Evolutionary conservation across 1,284 basidiomycete genomes (phyloP).

Genomic region (Malassezia caprae): DNA sequence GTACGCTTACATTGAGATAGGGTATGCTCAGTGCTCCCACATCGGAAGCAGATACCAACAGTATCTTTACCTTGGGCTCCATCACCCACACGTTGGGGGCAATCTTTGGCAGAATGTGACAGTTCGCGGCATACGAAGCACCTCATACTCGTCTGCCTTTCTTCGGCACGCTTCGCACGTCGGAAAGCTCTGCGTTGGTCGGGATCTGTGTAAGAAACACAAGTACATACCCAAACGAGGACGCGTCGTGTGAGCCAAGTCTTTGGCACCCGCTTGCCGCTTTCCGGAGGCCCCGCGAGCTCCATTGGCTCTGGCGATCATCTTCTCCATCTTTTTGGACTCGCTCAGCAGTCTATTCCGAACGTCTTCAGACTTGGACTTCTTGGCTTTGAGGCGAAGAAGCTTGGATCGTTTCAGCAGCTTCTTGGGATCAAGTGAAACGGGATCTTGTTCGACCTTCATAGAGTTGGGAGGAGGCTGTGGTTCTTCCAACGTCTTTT

Average conservation of each 20-base stretch:
- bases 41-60: conserved; percentile 54
- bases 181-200: conserved; percentile 52
- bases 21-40: conserved; percentile 68
- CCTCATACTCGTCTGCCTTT: conserved; percentile 57
- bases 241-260: background rate
- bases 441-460: too few relatives aligned
- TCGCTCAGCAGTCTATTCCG: conserved; percentile 19
- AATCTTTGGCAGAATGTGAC: conserved; percentile 75
- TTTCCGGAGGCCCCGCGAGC: conserved; percentile 26
- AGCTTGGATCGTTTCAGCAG: conserved; percentile 42
- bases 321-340: conserved; percentile 43
- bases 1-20: conserved; percentile 65
- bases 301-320: conserved; percentile 31
- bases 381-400: conserved; percentile 39
- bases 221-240: conserved; percentile 7
- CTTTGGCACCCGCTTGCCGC: conserved; percentile 13
- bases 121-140: conserved; percentile 79
- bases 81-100: conserved; percentile 51
- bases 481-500: background rate
- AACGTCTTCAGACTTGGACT: conserved; percentile 34
- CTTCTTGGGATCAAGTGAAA: conserved; percentile 15
- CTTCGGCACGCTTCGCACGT: conserved; percentile 61
- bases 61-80: conserved; percentile 48
- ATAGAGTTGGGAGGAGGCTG: background rate
- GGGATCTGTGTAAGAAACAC: conserved; percentile 13